Evolutionary conservation across 257 asterid genomes (phyloP), one percentile per base, ranked within the genome.

Genomic region (Ehretia macrophylla): DNA sequence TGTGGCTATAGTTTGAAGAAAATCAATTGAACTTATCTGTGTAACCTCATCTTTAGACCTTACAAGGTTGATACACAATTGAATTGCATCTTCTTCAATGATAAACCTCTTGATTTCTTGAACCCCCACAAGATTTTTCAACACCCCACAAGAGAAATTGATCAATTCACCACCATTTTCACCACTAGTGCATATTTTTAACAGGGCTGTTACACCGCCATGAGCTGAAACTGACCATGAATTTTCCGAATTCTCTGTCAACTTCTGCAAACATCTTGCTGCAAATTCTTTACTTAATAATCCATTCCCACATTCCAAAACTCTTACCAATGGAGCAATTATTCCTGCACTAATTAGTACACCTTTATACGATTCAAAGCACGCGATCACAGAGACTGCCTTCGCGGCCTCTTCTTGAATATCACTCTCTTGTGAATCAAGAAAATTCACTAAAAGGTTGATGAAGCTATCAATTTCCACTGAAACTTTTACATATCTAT

Each of bases 221-320:
- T 93, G 99, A 37, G 99, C 90, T 13, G 96, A 89, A 74, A 93
- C 79, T 1, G 96, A 80, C 99, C 99, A 93, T 1, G 77, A 90
- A 62, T 93, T 93, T n/a, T 93, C 99, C 1, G 96, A 85, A 62
- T 93, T 89, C 83, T 85, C 92, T 0, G 97, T 93, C 38, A 89
- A 50, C 45, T 79, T 89, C 73, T 75, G 77, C 87, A 93, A 84
- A 79, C 97, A 86, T 73, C 78, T 86, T 11, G 90, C 79, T 1
- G 95, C 85, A 52, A 32, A 75, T 57, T 70, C 83, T 69, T 75
- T 89, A 42, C 95, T 67, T 75, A 55, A 32, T 13, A 42, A 71
- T n/a, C n/a, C 78, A 72, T 61, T 79, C 56, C 94, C 93, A 17
- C 81, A 20, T 67, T 89, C 97, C 40, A 93, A 67, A 59, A 77